phyloP scores from a whole-genome alignment of 164 flowering plant species.

The Annona squamosa region DNA sequence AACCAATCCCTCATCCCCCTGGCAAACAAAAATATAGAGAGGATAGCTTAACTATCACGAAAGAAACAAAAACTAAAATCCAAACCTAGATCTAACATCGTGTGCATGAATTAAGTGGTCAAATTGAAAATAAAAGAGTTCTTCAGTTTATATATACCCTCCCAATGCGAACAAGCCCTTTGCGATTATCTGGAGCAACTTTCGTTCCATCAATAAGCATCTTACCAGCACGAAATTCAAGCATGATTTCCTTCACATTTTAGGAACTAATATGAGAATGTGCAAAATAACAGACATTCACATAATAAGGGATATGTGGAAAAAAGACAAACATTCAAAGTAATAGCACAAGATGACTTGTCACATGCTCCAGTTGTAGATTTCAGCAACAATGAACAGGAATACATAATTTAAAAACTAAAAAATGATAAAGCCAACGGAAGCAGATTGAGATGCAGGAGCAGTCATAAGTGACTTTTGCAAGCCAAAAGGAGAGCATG shows the following conservation, averaged over 20 bases:
- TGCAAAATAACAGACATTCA: no score
- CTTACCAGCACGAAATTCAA: conserved; percentile 95
- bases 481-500: no score
- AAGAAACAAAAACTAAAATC: background rate
- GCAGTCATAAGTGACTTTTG: no score
- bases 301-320: no score
- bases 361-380: no score
- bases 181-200: conserved; percentile 75
- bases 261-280: conserved; percentile 4
- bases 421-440: no score
- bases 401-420: no score
- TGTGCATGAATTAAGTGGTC: background rate
- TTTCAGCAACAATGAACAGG: no score
- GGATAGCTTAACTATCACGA: background rate
- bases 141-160: conserved; percentile 39
- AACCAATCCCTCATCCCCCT: conserved; percentile 91
- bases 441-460: no score
- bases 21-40: conserved; percentile 7
- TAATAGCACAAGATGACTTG: no score
- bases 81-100: background rate
- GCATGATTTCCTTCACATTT: conserved; percentile 45
- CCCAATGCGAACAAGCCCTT: conserved; percentile 80
- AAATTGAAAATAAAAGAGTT: background rate
- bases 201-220: conserved; percentile 64
- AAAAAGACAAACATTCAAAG: no score